These are phyloP conservation scores for Kwoniella dendrophila DNA, from an alignment of 768 basidiomycete species.

Conservation along the genomic window DNA sequence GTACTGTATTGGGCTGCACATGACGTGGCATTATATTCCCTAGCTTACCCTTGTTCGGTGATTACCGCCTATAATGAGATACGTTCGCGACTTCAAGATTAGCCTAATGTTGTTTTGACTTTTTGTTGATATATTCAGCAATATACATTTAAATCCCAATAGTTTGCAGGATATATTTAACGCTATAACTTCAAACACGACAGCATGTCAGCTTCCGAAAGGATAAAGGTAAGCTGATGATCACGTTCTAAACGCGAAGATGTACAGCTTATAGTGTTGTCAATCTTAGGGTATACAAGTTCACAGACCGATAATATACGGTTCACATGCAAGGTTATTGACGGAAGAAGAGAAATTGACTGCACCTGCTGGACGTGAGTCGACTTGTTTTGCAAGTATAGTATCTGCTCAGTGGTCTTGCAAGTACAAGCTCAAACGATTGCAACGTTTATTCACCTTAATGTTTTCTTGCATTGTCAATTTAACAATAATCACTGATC, in stretches of 20 bases:
- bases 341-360: slow-evolving; percentile 64
- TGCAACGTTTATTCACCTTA: slow-evolving; percentile 4
- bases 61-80: no score
- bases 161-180: no score
- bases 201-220: slow-evolving; percentile 18
- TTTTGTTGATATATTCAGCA: neutral
- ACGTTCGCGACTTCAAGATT: neutral
- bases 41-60: no score
- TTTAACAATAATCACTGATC: neutral
- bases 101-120: slow-evolving; percentile 4
- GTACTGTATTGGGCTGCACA: neutral
- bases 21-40: slow-evolving; percentile 8
- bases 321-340: slow-evolving; percentile 83
- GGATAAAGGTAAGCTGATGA: slow-evolving; percentile 22
- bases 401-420: no score
- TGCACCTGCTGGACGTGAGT: slow-evolving; percentile 49
- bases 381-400: no score
- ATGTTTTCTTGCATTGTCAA: neutral
- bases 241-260: neutral
- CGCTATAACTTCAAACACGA: neutral
- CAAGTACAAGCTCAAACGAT: no score
- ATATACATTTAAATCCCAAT: neutral
- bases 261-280: neutral
- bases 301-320: slow-evolving; percentile 89
- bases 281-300: slow-evolving; percentile 74